Conservation (phyloP, 805 yeast species). For the Suhomyces kilbournensis region DNA sequence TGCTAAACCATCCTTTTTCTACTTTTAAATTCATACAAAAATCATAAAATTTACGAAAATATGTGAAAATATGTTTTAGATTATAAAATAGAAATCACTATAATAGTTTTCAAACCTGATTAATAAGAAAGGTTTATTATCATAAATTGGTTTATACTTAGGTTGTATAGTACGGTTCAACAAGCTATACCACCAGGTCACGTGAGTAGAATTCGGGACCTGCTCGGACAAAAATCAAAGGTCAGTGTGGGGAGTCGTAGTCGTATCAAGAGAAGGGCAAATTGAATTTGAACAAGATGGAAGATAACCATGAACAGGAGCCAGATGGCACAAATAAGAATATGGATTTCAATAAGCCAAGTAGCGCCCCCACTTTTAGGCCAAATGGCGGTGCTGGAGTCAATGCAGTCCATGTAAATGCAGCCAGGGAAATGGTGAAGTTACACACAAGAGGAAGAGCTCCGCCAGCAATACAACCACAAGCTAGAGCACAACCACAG, state of each 20-base stretch:
- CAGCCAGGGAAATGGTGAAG: slow-evolving; percentile 63
- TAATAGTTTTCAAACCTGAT: too few relatives aligned
- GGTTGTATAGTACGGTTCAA: too few relatives aligned
- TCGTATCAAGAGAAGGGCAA: neutral
- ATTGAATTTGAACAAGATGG: neutral
- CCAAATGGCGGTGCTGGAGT: slow-evolving; percentile 35
- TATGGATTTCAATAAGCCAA: neutral
- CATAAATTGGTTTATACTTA: too few relatives aligned
- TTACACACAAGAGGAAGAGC: slow-evolving; percentile 46
- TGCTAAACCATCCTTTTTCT: neutral
- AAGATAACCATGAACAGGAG: neutral
- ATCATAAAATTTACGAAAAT: too few relatives aligned
- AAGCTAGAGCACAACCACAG: neutral
- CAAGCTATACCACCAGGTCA: neutral
- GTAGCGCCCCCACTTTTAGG: neutral
- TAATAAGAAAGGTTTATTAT: too few relatives aligned
- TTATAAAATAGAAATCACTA: too few relatives aligned
- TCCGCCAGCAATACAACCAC: slow-evolving; percentile 7
- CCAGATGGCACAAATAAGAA: neutral
- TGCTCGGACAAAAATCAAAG: neutral
- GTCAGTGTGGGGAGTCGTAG: neutral
- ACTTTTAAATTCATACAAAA: neutral
- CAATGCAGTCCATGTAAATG: slow-evolving; percentile 51
- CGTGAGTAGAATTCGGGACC: neutral
- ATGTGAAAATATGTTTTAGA: too few relatives aligned